These are phyloP conservation scores for Acacia confusa DNA, from an alignment of 306 rosid species.

Conservation along the genomic window DNA sequence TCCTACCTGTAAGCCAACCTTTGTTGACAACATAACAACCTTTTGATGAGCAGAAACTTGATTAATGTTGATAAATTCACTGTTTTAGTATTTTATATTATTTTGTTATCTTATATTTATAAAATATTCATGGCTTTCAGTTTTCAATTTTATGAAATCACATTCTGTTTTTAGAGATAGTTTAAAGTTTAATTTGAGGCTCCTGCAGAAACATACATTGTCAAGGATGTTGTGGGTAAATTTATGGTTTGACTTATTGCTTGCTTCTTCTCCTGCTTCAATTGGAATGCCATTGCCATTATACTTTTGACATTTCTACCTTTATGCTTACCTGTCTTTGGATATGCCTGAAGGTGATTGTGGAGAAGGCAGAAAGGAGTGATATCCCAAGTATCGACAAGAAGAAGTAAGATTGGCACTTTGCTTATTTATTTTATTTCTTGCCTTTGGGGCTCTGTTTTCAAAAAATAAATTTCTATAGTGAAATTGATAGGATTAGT, in stretches of 20 bases:
- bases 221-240: background rate
- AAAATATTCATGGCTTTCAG: background rate
- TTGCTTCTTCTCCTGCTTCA: background rate
- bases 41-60: constrained; percentile 15
- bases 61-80: constrained; percentile 2
- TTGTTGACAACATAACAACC: background rate
- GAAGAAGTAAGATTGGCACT: constrained; percentile 66
- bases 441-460: constrained; percentile 21
- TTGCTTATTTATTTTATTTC: background rate
- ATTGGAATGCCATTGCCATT: background rate
- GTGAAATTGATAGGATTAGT: no score
- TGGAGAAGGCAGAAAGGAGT: constrained; percentile 94
- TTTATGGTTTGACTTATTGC: background rate
- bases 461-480: background rate
- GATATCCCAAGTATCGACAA: constrained; percentile 92
- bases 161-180: background rate
- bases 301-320: background rate
- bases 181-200: background rate
- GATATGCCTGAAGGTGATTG: constrained; percentile 72
- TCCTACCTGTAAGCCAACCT: background rate
- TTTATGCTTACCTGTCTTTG: constrained; percentile 32
- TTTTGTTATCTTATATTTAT: background rate
- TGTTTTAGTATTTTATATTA: background rate
- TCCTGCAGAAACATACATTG: background rate
- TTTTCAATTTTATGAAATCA: constrained; percentile 13